Percentiles rank a stretch among this genome's conserved stretches.
phyloP scores from a whole-genome alignment of 2,329 filamentous ascomycete genomes.

The Truncatella angustata region DNA sequence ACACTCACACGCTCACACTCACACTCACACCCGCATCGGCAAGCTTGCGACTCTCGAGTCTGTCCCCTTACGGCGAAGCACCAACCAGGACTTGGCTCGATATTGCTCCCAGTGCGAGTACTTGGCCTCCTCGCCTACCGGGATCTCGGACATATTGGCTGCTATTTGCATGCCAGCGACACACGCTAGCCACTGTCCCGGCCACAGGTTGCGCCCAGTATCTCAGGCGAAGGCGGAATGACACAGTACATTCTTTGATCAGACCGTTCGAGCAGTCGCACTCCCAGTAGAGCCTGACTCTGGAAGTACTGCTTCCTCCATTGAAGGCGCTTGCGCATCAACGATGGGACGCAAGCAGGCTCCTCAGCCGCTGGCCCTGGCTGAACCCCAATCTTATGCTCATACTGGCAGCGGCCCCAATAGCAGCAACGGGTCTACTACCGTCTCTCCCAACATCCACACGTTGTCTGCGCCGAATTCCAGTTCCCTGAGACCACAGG shows the following conservation, averaged over 20 bases:
- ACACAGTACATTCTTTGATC: conserved; percentile 11
- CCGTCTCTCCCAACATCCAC: conserved; percentile 15
- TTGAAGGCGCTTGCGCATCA: conserved; percentile 17
- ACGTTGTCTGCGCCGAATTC: conserved; percentile 6
- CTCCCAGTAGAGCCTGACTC: background rate
- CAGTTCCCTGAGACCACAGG: background rate
- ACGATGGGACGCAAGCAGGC: conserved; percentile 57
- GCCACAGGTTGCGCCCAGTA: conserved; percentile 7
- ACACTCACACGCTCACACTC: conserved; percentile 27
- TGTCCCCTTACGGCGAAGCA: conserved; percentile 31
- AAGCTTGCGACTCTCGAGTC: conserved; percentile 14
- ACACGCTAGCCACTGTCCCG: conserved; percentile 4
- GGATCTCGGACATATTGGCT: conserved; percentile 6
- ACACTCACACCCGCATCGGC: conserved; percentile 34
- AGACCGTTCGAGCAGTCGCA: background rate
- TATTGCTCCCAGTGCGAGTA: conserved; percentile 22
- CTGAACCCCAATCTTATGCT: conserved; percentile 35
- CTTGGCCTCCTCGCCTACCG: conserved; percentile 14
- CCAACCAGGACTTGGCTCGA: conserved; percentile 30
- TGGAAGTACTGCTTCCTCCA: conserved; percentile 2
- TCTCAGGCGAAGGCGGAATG: conserved; percentile 7
- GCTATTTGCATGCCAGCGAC: conserved; percentile 8
- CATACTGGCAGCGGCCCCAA: conserved; percentile 27
- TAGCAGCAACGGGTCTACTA: conserved; percentile 7
- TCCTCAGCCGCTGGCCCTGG: conserved; percentile 57